Conservation (phyloP, 1,284 basidiomycete genomes). For the Rugosomyces carneus region DNA sequence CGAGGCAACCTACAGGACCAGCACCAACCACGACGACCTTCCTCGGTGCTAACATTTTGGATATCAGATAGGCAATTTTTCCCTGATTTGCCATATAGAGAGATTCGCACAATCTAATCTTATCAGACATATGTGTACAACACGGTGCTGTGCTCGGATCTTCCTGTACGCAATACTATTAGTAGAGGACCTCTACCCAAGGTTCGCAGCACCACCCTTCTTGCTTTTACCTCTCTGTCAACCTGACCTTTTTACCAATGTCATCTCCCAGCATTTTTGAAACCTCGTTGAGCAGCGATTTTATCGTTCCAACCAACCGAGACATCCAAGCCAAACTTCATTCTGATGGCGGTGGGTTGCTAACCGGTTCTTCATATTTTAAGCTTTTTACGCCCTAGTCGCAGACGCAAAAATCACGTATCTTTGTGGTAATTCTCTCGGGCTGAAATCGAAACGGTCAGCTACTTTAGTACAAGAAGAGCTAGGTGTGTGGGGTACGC, state of each 20-base stretch:
- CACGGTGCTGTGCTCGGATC: background rate
- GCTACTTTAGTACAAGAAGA: conserved; percentile 77
- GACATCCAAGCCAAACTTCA: conserved; percentile 44
- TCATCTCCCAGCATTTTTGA: conserved; percentile 22
- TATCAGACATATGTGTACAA: conserved; percentile 8
- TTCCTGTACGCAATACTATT: background rate
- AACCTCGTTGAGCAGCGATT: conserved; percentile 45
- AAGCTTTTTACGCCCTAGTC: conserved; percentile 6
- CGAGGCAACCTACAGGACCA: conserved; percentile 92
- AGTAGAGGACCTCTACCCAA: background rate
- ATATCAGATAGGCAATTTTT: background rate
- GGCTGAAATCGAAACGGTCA: conserved; percentile 74
- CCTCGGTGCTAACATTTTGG: conserved; percentile 17
- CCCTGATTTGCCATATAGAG: background rate
- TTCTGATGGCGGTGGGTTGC: conserved; percentile 31
- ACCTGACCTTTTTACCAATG: conserved; percentile 4
- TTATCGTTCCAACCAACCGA: conserved; percentile 56
- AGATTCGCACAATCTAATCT: conserved; percentile 8
- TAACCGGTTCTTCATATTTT: background rate
- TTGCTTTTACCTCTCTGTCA: conserved; percentile 15
- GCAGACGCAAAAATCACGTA: conserved; percentile 65
- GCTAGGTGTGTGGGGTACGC: conserved; percentile 79
- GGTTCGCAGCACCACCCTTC: background rate
- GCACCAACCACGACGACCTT: conserved; percentile 73
- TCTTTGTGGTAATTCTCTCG: conserved; percentile 95